Evolutionary conservation across 495 filamentous ascomycete genomes (phyloP).

Genomic region (Xeromyces bisporus): DNA sequence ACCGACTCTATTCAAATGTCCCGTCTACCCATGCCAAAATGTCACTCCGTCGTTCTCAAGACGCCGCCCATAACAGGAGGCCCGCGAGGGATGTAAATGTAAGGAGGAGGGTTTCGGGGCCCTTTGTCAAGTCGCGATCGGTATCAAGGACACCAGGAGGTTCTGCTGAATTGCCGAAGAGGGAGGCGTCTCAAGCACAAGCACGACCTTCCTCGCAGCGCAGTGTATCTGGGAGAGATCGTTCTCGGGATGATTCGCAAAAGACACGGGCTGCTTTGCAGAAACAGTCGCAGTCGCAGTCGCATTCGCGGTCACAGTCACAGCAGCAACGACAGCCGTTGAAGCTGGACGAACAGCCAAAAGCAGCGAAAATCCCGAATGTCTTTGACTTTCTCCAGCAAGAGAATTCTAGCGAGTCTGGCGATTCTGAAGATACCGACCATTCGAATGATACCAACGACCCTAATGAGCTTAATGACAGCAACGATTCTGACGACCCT

Average conservation of each 20-base stretch:
- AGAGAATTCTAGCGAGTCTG: constrained; percentile 9
- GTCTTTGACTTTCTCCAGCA: constrained; percentile 29
- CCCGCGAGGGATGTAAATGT: too few relatives aligned
- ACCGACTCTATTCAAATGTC: too few relatives aligned
- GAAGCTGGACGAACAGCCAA: constrained; percentile 8
- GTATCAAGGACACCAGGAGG: too few relatives aligned
- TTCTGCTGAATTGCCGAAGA: too few relatives aligned
- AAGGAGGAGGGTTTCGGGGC: too few relatives aligned
- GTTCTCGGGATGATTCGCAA: background rate
- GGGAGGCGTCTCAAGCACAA: too few relatives aligned
- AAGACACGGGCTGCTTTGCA: constrained; percentile 5
- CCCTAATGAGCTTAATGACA: constrained; percentile 1
- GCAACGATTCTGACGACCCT: constrained; percentile 5
- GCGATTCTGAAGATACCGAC: constrained; percentile 10
- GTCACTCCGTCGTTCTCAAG: too few relatives aligned
- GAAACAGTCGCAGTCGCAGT: constrained; percentile 3
- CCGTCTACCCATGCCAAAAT: too few relatives aligned
- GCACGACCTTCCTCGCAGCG: too few relatives aligned
- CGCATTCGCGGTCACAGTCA: too few relatives aligned
- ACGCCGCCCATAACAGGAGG: too few relatives aligned
- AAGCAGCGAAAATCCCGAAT: constrained; percentile 17
- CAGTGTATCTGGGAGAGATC: background rate
- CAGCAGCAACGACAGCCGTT: constrained; percentile 1
- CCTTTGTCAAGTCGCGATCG: too few relatives aligned
- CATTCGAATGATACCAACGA: constrained; percentile 9